Percentiles rank a stretch among this genome's conserved stretches.
Evolutionary conservation across 768 basidiomycete species (phyloP).

Genomic region (Coprinopsis cinerea): DNA sequence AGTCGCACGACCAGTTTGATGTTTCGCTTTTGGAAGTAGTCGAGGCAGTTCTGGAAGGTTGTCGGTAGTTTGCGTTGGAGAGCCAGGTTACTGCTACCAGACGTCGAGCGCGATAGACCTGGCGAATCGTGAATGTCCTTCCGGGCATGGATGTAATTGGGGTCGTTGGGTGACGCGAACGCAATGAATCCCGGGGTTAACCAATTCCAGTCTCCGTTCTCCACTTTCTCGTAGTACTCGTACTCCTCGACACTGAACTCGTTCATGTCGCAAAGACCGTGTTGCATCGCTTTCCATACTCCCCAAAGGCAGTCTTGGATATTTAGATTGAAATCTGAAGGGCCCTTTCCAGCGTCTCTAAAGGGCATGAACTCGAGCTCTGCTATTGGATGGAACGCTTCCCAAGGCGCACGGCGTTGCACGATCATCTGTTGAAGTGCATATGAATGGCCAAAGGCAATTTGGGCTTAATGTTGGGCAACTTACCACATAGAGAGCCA

Average conservation of each 20-base stretch:
- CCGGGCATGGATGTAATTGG: constrained; percentile 70
- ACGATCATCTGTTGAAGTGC: constrained; percentile 76
- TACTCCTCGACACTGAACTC: constrained; percentile 92
- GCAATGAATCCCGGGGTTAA: constrained; percentile 89
- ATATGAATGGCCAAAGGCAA: constrained; percentile 12
- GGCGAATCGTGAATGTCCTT: constrained; percentile 41
- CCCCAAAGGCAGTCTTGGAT: constrained; percentile 92
- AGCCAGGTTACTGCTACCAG: constrained; percentile 41
- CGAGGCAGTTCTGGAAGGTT: constrained; percentile 85
- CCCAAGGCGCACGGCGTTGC: constrained; percentile 82
- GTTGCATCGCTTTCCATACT: constrained; percentile 86
- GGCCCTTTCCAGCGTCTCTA: constrained; percentile 89
- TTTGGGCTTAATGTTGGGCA: neutral
- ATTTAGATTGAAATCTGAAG: constrained; percentile 87
- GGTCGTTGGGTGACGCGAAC: constrained; percentile 88
- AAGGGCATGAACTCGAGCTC: constrained; percentile 93
- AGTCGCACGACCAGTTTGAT: constrained; percentile 90
- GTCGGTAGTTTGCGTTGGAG: constrained; percentile 72
- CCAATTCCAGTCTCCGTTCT: constrained; percentile 96
- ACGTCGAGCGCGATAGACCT: constrained; percentile 22
- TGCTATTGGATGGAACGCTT: constrained; percentile 91
- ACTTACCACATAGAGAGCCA: constrained; percentile 89
- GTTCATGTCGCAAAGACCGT: constrained; percentile 89
- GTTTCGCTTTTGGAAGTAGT: constrained; percentile 84
- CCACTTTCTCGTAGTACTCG: constrained; percentile 91